A percentile compares a stretch with the other conserved stretches of the same genome.
Conservation (phyloP, 2,329 filamentous ascomycete species). For the Fusarium verrucosum region DNA sequence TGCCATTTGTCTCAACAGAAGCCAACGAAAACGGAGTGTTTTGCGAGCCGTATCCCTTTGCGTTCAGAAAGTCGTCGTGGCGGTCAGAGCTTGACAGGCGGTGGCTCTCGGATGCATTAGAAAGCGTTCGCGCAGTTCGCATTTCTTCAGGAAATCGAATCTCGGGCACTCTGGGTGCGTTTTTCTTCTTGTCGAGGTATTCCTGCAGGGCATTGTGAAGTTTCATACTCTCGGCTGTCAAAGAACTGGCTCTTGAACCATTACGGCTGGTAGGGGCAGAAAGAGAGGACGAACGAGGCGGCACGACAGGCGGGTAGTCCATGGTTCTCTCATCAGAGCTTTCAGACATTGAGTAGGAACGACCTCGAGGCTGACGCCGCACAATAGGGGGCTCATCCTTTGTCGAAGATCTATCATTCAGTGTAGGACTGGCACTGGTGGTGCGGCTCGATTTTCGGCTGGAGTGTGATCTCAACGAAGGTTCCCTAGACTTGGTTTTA, state of each 20-base stretch:
- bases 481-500: constrained; percentile 61
- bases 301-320: constrained; percentile 67
- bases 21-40: constrained; percentile 70
- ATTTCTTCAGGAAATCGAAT: constrained; percentile 27
- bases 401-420: constrained; percentile 53
- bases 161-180: constrained; percentile 16
- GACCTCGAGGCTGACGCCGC: constrained; percentile 53
- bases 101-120: constrained; percentile 45
- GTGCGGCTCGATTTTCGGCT: constrained; percentile 65
- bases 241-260: constrained; percentile 61
- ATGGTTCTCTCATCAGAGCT: constrained; percentile 65
- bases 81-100: constrained; percentile 56
- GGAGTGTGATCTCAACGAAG: constrained; percentile 69
- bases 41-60: constrained; percentile 62
- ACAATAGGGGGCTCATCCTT: constrained; percentile 56
- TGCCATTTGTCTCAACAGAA: constrained; percentile 69
- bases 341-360: constrained; percentile 59
- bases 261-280: constrained; percentile 71
- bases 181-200: constrained; percentile 37
- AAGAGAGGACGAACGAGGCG: constrained; percentile 66
- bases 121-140: constrained; percentile 4
- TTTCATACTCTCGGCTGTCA: constrained; percentile 67
- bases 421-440: constrained; percentile 61
- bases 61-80: constrained; percentile 63
- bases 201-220: constrained; percentile 59